phyloP scores from a whole-genome alignment of 495 filamentous ascomycete genomes.

The Aspergillus incahuasiensis region DNA sequence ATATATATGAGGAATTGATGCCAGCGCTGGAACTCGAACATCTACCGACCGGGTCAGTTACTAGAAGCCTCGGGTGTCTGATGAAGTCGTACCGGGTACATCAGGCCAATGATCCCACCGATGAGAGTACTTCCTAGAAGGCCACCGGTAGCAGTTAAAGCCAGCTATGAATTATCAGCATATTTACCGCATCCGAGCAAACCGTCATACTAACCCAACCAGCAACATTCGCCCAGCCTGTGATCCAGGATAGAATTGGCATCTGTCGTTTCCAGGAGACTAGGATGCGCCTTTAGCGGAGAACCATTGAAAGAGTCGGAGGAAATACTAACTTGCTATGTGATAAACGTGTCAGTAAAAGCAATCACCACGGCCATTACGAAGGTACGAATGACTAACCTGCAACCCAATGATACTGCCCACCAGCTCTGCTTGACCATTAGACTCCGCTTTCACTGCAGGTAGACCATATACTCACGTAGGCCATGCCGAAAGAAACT shows the following conservation, averaged over 20 bases:
- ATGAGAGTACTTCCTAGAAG: constrained; percentile 55
- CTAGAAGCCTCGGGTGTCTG: neutral
- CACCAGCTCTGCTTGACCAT: constrained; percentile 41
- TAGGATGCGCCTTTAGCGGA: too few species aligned
- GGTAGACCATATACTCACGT: constrained; percentile 39
- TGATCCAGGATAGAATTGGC: constrained; percentile 62
- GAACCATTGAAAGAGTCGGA: too few species aligned
- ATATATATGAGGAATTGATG: constrained; percentile 75
- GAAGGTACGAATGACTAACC: constrained; percentile 23
- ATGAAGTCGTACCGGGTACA: constrained; percentile 40
- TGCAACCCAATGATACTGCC: constrained; percentile 77
- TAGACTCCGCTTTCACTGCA: constrained; percentile 1
- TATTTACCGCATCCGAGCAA: neutral
- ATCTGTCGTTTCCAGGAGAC: constrained; percentile 55
- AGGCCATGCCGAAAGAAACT: constrained; percentile 70
- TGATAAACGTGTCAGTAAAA: constrained; percentile 4
- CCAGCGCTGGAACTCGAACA: constrained; percentile 55
- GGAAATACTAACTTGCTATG: constrained; percentile 29
- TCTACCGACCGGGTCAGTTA: constrained; percentile 15
- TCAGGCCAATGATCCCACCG: constrained; percentile 53
- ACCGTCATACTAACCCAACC: constrained; percentile 53
- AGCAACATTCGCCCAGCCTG: constrained; percentile 71
- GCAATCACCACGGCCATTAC: neutral
- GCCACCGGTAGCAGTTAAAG: constrained; percentile 45
- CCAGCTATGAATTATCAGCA: constrained; percentile 46